Evolutionary conservation across 2,329 filamentous ascomycete species (phyloP), one percentile per base, ranked within the genome.

Genomic region (Aspergillus sp.): DNA sequence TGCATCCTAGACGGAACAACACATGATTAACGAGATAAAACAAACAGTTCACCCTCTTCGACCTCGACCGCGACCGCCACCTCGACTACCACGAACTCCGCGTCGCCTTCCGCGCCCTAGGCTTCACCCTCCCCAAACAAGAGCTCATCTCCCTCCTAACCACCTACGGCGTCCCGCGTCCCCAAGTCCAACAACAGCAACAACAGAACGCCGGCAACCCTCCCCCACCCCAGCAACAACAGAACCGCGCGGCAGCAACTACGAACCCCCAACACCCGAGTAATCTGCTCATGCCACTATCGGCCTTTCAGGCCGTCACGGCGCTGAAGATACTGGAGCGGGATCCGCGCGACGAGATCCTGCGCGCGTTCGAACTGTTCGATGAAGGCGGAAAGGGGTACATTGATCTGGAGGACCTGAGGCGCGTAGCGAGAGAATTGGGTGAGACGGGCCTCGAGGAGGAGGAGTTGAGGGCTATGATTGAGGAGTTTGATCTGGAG

Each of bases 41-140:
- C 54, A 36, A 58, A 54, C 44, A 96, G 90, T 98, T 98, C 78
- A 88, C 89, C 63, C 88, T 98, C 66, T 98, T 99, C 83, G 95
- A 98, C 76, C 90, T 96, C 72, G 94, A 98, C 83, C 94, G 96
- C 76, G 93, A 98, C 80, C 86, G 88, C 50, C 88, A 90, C 77
- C 91, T 99, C 73, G 94, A 98, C 81, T 98, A 96, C 82, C 95
- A 98, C 80, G 95, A 99, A 80, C 91, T 98, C 75, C 94, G 95
- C 78, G 95, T 98, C 79, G 92, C 94, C 62, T 88, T 98, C 70
- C 95, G 96, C 75, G 95, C 95, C 3, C 87, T 99, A 1, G 95
- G 95, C 65, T 98, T 98, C 81, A 92, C 96, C 71, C 83, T 96
- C 53, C 85, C 91, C 61, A 96, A 96, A 76, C 82, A 87, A 63